phyloP scores from a whole-genome alignment of 2,329 filamentous ascomycete genomes.

The Sporothrix curviconia region DNA sequence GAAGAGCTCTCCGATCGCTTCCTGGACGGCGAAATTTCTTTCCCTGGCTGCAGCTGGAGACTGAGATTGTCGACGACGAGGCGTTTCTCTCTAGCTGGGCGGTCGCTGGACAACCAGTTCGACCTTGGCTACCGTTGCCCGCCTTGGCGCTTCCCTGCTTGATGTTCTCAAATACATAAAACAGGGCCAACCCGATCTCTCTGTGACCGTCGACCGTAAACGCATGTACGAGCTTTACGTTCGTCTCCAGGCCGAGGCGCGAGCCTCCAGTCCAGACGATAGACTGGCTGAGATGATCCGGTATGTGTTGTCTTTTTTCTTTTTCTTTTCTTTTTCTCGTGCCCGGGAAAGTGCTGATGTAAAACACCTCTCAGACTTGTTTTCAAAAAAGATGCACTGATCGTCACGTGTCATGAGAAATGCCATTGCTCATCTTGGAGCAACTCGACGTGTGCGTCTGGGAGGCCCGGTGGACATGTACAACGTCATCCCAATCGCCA shows the following conservation, averaged over 20 bases:
- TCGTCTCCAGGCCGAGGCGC: not conserved
- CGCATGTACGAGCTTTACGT: slow-evolving; percentile 3
- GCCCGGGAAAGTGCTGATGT: no score
- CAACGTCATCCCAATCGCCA: not conserved
- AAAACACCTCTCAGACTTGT: not conserved
- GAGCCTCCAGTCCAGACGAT: not conserved
- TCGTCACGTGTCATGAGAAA: not conserved
- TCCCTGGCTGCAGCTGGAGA: slow-evolving; percentile 6
- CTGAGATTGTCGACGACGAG: not conserved
- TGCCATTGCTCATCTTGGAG: not conserved
- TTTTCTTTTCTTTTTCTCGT: no score
- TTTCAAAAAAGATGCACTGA: not conserved
- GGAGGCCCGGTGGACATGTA: not conserved
- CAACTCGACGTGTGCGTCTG: not conserved
- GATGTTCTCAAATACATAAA: not conserved
- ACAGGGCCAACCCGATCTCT: not conserved
- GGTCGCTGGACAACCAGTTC: not conserved
- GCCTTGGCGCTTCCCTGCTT: not conserved
- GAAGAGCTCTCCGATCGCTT: not conserved
- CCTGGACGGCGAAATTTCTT: not conserved
- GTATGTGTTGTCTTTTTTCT: slow-evolving; percentile 5
- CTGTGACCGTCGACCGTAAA: not conserved
- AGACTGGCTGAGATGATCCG: not conserved
- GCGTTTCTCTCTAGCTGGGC: not conserved
- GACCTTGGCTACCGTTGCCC: not conserved